Evolutionary conservation across 257 asterid species (phyloP), one percentile per base, ranked within the genome.

Genomic region (Solanum chaucha): DNA sequence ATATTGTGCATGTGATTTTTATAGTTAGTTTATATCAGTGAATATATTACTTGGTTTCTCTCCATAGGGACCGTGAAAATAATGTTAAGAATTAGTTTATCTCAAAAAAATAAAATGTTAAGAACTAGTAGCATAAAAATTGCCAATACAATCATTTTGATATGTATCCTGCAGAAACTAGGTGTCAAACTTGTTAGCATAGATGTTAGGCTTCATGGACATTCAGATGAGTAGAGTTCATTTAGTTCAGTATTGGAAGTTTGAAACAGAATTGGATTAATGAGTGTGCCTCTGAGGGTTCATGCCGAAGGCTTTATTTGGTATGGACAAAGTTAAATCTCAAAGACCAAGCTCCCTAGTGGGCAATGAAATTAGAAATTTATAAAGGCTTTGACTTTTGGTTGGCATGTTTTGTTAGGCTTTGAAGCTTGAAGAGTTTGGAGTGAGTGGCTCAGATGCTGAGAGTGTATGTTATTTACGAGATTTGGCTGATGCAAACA

Each of bases 381-480:
- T 80, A 46, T 28, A 19, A 48, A 48, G 41, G 36, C 86, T 87
- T 51, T 87, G 87, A 85, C 86, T 86, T 38, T 88, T 87, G 34
- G 78, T 89, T 89, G 61, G 85, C 87, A 83, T 84, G 67, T 36
- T 34, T 86, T 74, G 67, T 59, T 87, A 96, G 98, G 94, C 99
- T 28, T 92, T 96, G 94, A 96, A 91, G 94, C 94, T 96, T 68
- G 99, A 95, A 92, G 99, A 96, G 92, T 96, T 96, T 85, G 99
- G 99, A 83, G 99, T 96, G 89, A 89, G 75, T 87, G 94, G 93
- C 87, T 94, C 93, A 68, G 98, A 94, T 86, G 98, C 98, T 67
- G 92, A 92, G 87, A 94, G 95, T 82, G 95, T 96, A 55, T 95
- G 98, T 89, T 95, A 96, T 91, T 91, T 94, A 70, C 91, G 98